These are phyloP conservation scores for Aechmea fasciata DNA, from an alignment of 176 grass and related monocot species.

Conservation along the genomic window DNA sequence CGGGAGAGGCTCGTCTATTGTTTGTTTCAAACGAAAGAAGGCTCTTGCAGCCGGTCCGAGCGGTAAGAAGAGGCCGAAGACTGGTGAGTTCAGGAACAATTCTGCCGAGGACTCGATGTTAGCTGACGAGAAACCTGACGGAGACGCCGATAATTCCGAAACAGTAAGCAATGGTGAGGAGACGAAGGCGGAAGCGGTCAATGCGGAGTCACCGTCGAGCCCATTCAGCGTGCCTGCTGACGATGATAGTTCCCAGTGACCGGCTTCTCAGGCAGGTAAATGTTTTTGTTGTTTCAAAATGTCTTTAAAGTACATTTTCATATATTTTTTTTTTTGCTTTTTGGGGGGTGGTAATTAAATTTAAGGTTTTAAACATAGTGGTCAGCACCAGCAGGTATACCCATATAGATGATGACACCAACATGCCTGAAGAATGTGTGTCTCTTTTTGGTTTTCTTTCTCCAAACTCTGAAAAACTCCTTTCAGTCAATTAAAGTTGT, in stretches of 20 bases:
- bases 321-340: background rate
- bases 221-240: background rate
- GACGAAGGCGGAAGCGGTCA: background rate
- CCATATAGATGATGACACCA: background rate
- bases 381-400: background rate
- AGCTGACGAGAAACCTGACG: background rate
- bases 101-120: background rate
- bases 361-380: background rate
- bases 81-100: background rate
- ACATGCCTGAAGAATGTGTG: background rate
- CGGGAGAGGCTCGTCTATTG: conserved; percentile 13
- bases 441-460: background rate
- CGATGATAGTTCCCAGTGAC: background rate
- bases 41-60: conserved; percentile 3
- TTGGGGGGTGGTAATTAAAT: background rate
- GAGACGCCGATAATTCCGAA: background rate
- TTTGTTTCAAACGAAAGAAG: conserved; percentile 1
- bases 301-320: background rate
- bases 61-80: conserved; percentile 24
- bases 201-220: background rate
- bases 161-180: background rate
- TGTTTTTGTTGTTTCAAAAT: background rate
- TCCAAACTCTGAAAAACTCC: background rate
- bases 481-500: background rate
- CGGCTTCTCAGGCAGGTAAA: background rate